Evolutionary conservation across 1,139 yeast genomes (phyloP).

Genomic region (Pichia sp.): DNA sequence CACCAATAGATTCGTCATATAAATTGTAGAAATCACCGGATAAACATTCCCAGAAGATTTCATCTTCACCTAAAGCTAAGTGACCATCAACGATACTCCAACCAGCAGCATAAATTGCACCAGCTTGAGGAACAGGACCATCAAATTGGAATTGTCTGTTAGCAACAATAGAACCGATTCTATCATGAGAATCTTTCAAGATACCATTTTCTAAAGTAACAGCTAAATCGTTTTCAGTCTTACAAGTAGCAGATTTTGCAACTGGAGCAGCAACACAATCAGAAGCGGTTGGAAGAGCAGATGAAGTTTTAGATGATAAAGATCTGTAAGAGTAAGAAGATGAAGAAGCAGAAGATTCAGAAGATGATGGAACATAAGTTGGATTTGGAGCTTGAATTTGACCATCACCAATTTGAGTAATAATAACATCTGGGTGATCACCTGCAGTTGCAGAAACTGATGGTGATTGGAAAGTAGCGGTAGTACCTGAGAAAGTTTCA

Average conservation of each 20-base stretch:
- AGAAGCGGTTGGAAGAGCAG: constrained; percentile 25
- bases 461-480: constrained; percentile 37
- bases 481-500: constrained; percentile 39
- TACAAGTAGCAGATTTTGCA: constrained; percentile 45
- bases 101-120: constrained; percentile 79
- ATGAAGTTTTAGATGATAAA: constrained; percentile 29
- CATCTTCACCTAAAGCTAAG: constrained; percentile 61
- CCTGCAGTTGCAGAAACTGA: constrained; percentile 25
- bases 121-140: constrained; percentile 90
- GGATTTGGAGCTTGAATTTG: constrained; percentile 35
- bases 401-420: constrained; percentile 38
- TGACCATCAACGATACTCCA: constrained; percentile 68
- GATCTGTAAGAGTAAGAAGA: constrained; percentile 32
- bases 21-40: constrained; percentile 80
- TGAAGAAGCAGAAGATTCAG: constrained; percentile 27
- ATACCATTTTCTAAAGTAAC: constrained; percentile 48
- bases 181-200: constrained; percentile 56
- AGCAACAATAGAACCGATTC: constrained; percentile 77
- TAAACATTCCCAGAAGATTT: constrained; percentile 68
- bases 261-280: constrained; percentile 33
- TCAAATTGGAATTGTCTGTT: constrained; percentile 86
- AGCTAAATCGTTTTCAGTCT: constrained; percentile 45
- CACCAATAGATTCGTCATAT: constrained; percentile 62
- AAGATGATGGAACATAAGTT: constrained; percentile 28
- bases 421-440: constrained; percentile 19